Base-by-base conservation (phyloP, 1,284 basidiomycete genomes). In the Trametes versicolor region DNA sequence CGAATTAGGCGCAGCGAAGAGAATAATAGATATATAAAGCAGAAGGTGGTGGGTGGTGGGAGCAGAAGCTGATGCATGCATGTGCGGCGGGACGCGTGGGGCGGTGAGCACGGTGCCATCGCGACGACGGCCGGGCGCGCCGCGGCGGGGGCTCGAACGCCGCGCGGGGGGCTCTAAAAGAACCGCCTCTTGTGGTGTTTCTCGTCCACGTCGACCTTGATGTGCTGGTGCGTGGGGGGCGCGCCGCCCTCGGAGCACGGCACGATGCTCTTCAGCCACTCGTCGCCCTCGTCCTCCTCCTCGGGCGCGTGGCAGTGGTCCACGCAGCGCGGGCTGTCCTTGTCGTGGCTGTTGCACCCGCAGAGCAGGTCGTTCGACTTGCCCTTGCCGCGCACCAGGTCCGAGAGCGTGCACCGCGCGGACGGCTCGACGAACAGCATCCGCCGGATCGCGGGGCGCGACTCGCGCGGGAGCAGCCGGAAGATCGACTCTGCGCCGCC, bases 401-500 rank as follows among this genome's bases (percentile, higher is more conserved):
- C 96, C n/a, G 94, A 93, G 60, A 99, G 86, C 29, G 98, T 99
- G 77, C 95, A 98, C 41, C 98, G 90, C 60, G 92, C 88, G 10
- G 85, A 82, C 1, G 97, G 95, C 76, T 99, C 96, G 60, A 99
- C 88, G 66, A 90, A 92, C 72, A 99, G 85, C 98, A 99, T 99
- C 60, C 97, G 88, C 66, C 95, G 92, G 60, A 99, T 84, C 12
- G 94, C 95, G 17, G 90, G 85, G 48, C 96, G 88, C 19, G 94
- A 91, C 80, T 99, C 97, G 64, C 97, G 91, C 6, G 97, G 97
- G 23, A 99, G 83, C 7, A 99, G 84, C n/a, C 96, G 89, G 86
- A 99, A 99, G 75, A 99, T 98, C 36, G 94, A 96, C 78, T 99
- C 97, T n/a, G 95, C 92, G 9, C 94, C 94, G 48, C 92, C 94